A percentile compares a stretch with the other conserved stretches of the same genome.
Evolutionary conservation across 192 early-diverging fungal species (phyloP).

Genomic region (Linnemannia exigua): DNA sequence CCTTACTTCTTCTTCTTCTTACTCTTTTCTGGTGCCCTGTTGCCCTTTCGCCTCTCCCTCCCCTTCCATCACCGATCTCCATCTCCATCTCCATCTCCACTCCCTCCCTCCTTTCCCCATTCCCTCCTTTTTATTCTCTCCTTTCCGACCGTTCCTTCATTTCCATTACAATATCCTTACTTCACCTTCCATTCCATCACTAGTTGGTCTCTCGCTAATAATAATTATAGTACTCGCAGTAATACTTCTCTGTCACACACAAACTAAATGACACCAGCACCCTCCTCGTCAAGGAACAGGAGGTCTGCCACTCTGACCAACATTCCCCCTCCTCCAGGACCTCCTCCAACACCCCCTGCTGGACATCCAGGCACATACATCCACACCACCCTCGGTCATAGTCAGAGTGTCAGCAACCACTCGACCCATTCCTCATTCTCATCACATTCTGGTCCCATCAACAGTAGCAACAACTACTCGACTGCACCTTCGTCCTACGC

Average conservation of each 20-base stretch:
- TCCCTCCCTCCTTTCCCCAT: not conserved
- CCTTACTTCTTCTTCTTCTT: not conserved
- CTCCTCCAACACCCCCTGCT: constrained; percentile 20
- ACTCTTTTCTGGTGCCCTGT: not conserved
- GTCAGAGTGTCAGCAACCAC: constrained; percentile 6
- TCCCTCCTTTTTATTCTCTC: constrained; percentile 8
- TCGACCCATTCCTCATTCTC: constrained; percentile 45
- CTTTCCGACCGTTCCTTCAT: not conserved
- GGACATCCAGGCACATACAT: not conserved
- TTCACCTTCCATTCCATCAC: too few relatives aligned
- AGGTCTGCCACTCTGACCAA: constrained; percentile 43
- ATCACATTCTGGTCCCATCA: constrained; percentile 27
- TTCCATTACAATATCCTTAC: not conserved
- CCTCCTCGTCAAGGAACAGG: constrained; percentile 33
- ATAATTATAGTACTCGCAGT: too few relatives aligned
- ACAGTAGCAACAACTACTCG: constrained; percentile 7
- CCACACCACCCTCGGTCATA: constrained; percentile 3
- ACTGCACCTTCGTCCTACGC: constrained; percentile 12
- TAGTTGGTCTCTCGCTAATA: not conserved
- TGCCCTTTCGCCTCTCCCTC: constrained; percentile 1
- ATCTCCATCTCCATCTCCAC: not conserved
- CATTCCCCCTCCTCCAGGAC: constrained; percentile 32
- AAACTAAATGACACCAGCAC: constrained; percentile 33
- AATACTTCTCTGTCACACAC: not conserved
- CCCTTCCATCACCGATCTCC: constrained; percentile 3